These are phyloP conservation scores for Cercospora sp. DNA, from an alignment of 2,329 filamentous ascomycete species.

Conservation along the genomic window DNA sequence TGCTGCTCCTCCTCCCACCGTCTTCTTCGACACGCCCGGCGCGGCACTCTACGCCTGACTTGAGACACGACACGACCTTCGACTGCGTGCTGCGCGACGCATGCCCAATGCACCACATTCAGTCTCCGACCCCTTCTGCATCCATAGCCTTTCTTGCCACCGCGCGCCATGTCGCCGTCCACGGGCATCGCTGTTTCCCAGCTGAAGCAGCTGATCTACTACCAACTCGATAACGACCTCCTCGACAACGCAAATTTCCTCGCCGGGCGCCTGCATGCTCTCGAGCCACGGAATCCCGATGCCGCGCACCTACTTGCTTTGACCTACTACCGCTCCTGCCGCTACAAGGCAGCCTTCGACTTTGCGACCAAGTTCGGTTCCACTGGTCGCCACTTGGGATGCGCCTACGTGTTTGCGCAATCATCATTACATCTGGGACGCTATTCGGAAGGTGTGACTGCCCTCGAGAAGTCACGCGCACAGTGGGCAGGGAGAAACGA, in stretches of 20 bases:
- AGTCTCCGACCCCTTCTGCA: background rate
- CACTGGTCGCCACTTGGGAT: constrained; percentile 76
- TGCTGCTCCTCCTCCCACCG: background rate
- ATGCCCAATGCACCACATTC: background rate
- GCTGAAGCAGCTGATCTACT: constrained; percentile 66
- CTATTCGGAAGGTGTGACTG: constrained; percentile 76
- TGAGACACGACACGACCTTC: constrained; percentile 11
- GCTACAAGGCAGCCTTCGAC: constrained; percentile 84
- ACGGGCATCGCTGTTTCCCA: constrained; percentile 59
- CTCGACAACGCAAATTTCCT: constrained; percentile 92
- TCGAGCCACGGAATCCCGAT: constrained; percentile 79
- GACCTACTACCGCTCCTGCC: constrained; percentile 79
- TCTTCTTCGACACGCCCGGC: background rate
- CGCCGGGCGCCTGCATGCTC: constrained; percentile 79
- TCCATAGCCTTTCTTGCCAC: background rate
- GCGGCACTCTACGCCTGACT: background rate
- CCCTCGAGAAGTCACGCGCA: constrained; percentile 77
- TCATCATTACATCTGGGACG: constrained; percentile 78
- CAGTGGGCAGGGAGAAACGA: constrained; percentile 73
- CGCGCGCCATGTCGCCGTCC: constrained; percentile 53
- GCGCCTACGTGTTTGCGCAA: constrained; percentile 88
- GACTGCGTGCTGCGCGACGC: background rate
- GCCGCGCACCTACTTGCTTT: constrained; percentile 79
- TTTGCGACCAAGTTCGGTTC: constrained; percentile 69
- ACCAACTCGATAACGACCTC: constrained; percentile 84